Base-by-base conservation (phyloP, 768 basidiomycete species). In the Cyclocybe cylindracea region DNA sequence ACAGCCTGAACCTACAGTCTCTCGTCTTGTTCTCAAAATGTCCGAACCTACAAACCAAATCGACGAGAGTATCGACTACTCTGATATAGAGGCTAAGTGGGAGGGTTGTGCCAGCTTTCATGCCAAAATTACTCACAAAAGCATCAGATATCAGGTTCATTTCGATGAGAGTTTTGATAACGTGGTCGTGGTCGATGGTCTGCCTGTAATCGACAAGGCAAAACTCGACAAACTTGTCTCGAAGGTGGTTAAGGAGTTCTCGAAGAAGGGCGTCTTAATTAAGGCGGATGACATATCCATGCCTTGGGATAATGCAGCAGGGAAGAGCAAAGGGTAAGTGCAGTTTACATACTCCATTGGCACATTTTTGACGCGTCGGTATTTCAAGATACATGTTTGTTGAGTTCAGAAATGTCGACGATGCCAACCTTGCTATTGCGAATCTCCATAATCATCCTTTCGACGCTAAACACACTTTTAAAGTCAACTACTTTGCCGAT, bases 291-390 rank as follows among this genome's bases (percentile, higher is more conserved):
- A 87, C 59, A 86, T 98, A 57, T 84, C 79, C 56, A 81, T 98
- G 70, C 94, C 96, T 29, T 96, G 92, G 91, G 87, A 95, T 63
- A 82, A 90, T 50, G 63, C 78, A 44, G 80, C 79, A 7, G 90
- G 84, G 29, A 91, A 93, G 71, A 93, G 90, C 77, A 94, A 94
- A 76, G 97, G 97, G 95, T 95, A 67, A 62, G 79, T 66, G 29
- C 35, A 44, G 43, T 34, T 37, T 36, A 40, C 9, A 8, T 19
- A 32, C 18, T 32, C 39, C 18, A 18, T 14, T 41, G 24, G 16
- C 48, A 14, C 37, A 31, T 36, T 51, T 44, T 45, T 55, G 48
- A 48, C 45, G 40, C 53, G 18, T 32, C 10, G 16, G 8, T 41
- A n/a, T 19, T 18, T 37, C 2, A 57, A 96, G 94, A 10, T 94